A percentile compares a stretch with the other conserved stretches of the same genome.
phyloP scores from a whole-genome alignment of 1,284 basidiomycete species.

The Microbotryum lychnidis-dioicae region DNA sequence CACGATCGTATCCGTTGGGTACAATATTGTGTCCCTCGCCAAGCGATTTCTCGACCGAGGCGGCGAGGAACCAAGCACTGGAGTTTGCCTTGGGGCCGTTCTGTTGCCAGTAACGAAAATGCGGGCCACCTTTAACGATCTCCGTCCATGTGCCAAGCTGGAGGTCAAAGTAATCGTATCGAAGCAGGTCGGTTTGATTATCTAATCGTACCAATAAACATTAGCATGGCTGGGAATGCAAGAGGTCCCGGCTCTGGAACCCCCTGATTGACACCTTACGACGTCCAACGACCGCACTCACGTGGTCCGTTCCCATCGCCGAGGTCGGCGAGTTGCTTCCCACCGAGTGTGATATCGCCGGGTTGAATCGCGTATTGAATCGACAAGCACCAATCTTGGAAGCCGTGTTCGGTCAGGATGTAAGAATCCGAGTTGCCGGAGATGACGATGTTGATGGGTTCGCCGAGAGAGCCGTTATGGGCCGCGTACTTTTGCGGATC shows the following conservation, averaged over 20 bases:
- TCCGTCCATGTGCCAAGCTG: conserved; percentile 71
- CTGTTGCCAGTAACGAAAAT: conserved; percentile 75
- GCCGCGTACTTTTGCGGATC: conserved; percentile 11
- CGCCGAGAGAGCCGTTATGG: conserved; percentile 55
- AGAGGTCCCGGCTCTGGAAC: too few species aligned
- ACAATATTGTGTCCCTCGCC: conserved; percentile 49
- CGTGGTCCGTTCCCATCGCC: conserved; percentile 71
- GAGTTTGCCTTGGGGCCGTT: conserved; percentile 51
- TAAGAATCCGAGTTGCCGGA: conserved; percentile 66
- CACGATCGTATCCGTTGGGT: conserved; percentile 46
- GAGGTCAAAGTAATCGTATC: conserved; percentile 69
- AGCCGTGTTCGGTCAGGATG: conserved; percentile 57
- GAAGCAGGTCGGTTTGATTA: conserved; percentile 66
- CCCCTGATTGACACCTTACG: too few species aligned
- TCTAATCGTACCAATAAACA: conserved; percentile 41
- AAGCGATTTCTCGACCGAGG: conserved; percentile 33
- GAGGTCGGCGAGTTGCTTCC: conserved; percentile 64
- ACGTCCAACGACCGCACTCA: conserved; percentile 40
- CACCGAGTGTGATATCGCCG: conserved; percentile 61
- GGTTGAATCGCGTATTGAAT: conserved; percentile 46
- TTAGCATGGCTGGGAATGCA: background rate
- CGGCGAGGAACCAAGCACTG: conserved; percentile 74
- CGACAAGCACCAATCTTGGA: conserved; percentile 11
- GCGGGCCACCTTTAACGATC: conserved; percentile 77
- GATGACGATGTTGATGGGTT: conserved; percentile 81